phyloP scores from a whole-genome alignment of 2,329 filamentous ascomycete species.

The Colletotrichum sp. region DNA sequence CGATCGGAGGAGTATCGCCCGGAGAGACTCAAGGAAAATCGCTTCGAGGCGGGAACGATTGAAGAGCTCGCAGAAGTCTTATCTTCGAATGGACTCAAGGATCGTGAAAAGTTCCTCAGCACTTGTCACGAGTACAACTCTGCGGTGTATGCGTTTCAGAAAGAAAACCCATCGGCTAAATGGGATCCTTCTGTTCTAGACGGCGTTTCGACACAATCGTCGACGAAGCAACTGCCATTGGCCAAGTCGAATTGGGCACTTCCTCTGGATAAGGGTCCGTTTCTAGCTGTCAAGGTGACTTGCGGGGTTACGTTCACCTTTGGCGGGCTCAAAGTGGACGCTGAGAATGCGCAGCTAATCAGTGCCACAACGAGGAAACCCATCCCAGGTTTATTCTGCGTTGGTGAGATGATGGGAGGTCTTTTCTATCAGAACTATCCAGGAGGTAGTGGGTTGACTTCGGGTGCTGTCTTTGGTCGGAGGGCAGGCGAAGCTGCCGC shows the following conservation, averaged over 20 bases:
- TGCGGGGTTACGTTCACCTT: slow-evolving; percentile 75
- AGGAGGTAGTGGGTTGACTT: slow-evolving; percentile 66
- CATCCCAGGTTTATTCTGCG: slow-evolving; percentile 64
- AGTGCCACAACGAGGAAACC: slow-evolving; percentile 44
- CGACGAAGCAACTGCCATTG: slow-evolving; percentile 43
- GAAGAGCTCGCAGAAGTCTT: slow-evolving; percentile 61
- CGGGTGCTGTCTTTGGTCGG: slow-evolving; percentile 58
- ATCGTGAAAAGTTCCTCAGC: slow-evolving; percentile 50
- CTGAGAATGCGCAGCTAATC: slow-evolving; percentile 59
- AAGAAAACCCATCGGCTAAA: slow-evolving; percentile 46
- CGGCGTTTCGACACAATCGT: slow-evolving; percentile 65
- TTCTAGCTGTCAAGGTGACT: slow-evolving; percentile 67
- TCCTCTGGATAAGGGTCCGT: slow-evolving; percentile 61
- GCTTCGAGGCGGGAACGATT: slow-evolving; percentile 54
- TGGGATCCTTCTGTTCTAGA: slow-evolving; percentile 69
- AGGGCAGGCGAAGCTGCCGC: slow-evolving; percentile 36
- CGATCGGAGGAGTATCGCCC: slow-evolving; percentile 67
- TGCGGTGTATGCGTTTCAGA: slow-evolving; percentile 53
- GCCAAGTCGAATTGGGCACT: slow-evolving; percentile 73
- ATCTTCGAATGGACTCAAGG: slow-evolving; percentile 48
- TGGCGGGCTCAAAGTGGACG: slow-evolving; percentile 64
- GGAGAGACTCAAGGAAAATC: slow-evolving; percentile 52
- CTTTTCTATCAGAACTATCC: slow-evolving; percentile 70
- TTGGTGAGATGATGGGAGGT: slow-evolving; percentile 71
- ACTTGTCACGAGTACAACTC: slow-evolving; percentile 63